Base-by-base conservation (phyloP, 805 yeast species). In the Lachancea thermotolerans region DNA sequence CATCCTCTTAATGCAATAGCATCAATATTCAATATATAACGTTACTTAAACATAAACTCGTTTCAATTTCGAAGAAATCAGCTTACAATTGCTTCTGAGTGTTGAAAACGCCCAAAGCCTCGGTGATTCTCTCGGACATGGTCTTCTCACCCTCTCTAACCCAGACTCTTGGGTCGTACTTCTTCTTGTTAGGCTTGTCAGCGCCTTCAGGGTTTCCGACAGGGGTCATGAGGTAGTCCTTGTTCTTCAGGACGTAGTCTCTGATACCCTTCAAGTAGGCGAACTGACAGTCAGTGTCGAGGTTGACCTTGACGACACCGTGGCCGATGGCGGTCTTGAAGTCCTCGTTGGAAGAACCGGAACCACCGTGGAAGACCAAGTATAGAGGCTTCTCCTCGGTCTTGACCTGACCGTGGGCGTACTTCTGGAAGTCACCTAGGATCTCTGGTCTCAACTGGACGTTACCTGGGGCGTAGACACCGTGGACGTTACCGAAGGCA, bases 91-190 rank as follows among this genome's bases (percentile, higher is more conserved):
- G 34, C 69, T 70, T 70, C 66, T 76, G 73, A 60, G 95, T 76
- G 77, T 82, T 89, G 95, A 93, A 93, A 67, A 86, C 75, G 42
- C 71, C 75, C 69, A 93, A 77, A 64, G 95, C 95, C 70, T 81
- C 83, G 51, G 85, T 58, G 65, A 93, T 77, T 82, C 97, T 87
- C 58, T 70, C 73, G 57, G 81, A 58, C 97, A 93, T 91, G 67
- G 97, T 89, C 89, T 89, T 89, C 81, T 93, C 99, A 80, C 99
- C 98, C 77, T 91, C 98, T 81, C 98, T 90, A 58, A 93, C 97
- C 99, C 99, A 93, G 73, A 90, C 98, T 83, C 99, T 91, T 76
- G 99, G 99, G 77, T 93, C 99, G 69, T 88, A 93, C 88, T 75
- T 89, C 79, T 93, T 93, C 90, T 93, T 93, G 91, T 93, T 93